phyloP scores from a whole-genome alignment of 164 flowering plant species.

The Buxus sempervirens region DNA sequence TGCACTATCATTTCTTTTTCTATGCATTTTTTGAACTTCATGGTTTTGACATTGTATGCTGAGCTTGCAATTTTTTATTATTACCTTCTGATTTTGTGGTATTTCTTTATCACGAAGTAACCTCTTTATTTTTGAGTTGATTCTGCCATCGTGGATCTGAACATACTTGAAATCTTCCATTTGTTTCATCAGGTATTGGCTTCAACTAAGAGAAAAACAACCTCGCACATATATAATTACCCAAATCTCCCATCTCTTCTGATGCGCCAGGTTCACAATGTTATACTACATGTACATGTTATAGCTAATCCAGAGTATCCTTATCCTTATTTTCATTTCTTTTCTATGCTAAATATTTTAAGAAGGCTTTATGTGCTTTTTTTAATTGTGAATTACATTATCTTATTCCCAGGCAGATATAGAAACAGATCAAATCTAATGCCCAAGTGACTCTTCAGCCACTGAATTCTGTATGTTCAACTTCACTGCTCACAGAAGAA shows the following conservation, averaged over 20 bases:
- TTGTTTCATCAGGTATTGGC: slow-evolving; percentile 69
- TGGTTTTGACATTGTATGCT: too few species aligned
- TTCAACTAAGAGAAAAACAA: slow-evolving; percentile 78
- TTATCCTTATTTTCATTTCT: not conserved
- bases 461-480: slow-evolving; percentile 70
- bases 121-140: not conserved
- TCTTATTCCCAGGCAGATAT: slow-evolving; percentile 67
- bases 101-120: too few species aligned
- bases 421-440: slow-evolving; percentile 93
- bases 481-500: not conserved
- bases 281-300: slow-evolving; percentile 81
- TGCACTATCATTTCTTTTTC: too few species aligned
- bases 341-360: not conserved
- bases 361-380: not conserved
- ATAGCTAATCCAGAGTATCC: not conserved
- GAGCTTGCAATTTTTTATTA: too few species aligned
- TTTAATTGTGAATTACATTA: not conserved
- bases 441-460: slow-evolving; percentile 99
- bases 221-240: slow-evolving; percentile 84
- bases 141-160: not conserved
- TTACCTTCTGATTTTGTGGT: too few species aligned
- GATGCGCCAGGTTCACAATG: slow-evolving; percentile 92
- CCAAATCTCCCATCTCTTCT: slow-evolving; percentile 87
- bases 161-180: not conserved
- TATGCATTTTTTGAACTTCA: too few species aligned